These are phyloP conservation scores for Aspergillus sp. DNA, from an alignment of 2,329 filamentous ascomycete species.

Conservation along the genomic window DNA sequence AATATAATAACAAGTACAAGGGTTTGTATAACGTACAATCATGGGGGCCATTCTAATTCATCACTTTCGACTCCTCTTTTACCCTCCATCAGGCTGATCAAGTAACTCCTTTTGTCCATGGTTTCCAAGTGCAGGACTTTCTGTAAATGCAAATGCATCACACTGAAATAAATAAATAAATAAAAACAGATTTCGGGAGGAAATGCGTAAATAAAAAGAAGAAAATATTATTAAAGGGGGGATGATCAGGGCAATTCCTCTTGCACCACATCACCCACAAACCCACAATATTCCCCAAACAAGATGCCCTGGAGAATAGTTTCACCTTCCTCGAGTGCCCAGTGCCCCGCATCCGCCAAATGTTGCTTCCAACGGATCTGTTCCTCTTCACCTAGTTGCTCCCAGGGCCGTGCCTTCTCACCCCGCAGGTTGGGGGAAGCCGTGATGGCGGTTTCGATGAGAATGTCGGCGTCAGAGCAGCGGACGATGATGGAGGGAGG, in stretches of 20 bases:
- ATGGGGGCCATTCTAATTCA: too few relatives aligned
- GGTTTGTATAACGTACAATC: too few relatives aligned
- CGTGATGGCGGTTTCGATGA: constrained; percentile 16
- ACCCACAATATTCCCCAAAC: constrained; percentile 59
- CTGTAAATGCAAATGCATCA: too few relatives aligned
- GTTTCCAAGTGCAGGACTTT: too few relatives aligned
- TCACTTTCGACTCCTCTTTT: too few relatives aligned
- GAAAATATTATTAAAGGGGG: neutral
- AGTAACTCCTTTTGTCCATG: too few relatives aligned
- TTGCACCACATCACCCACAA: constrained; percentile 10
- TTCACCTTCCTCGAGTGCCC: constrained; percentile 75
- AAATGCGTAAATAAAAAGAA: neutral
- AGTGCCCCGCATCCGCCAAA: constrained; percentile 67
- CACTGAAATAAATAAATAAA: neutral
- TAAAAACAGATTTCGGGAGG: neutral
- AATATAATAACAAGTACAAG: too few relatives aligned
- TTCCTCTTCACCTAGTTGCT: constrained; percentile 61
- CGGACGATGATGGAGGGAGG: constrained; percentile 18
- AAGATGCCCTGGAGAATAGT: constrained; percentile 70
- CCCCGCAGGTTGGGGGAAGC: constrained; percentile 1
- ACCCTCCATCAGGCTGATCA: too few relatives aligned
- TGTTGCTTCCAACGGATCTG: constrained; percentile 64
- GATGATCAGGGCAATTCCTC: constrained; percentile 11
- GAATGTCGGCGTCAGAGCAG: constrained; percentile 15
- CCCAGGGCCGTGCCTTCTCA: constrained; percentile 51